Base-by-base conservation (phyloP, 257 asterid genomes). In the Paraleonurus japonicus region DNA sequence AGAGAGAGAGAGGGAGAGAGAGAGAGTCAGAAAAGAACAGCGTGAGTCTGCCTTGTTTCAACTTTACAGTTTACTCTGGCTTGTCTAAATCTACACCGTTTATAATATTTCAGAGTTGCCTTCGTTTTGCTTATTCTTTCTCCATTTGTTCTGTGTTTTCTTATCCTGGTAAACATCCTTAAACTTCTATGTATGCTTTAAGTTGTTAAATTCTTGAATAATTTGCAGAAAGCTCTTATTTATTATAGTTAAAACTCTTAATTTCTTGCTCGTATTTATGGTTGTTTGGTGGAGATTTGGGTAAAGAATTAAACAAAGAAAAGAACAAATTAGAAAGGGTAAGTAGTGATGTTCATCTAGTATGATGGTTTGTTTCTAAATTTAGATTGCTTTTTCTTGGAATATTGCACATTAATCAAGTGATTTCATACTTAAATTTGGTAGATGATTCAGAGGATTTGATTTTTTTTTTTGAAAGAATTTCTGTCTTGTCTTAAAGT, bases 141-240 rank as follows among this genome's bases (percentile, higher is more conserved):
- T 76, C 43, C 70, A 23, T 59, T 67, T 48, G 3, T 55, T 47
- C 39, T 27, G 39, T 55, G 41, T 53, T 57, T 58, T 28, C 20
- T 28, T 7, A 58, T 43, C n/a, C 54, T 39, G 16, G 11, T 61
- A 33, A n/a, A 32, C 6, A 61, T 33, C 41, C 11, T 2, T 7
- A 10, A 41, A 1, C 77, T 51, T 35, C 7, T n/a, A 23, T 24
- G 26, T 58, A 30, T 75, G 12, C 32, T 50, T 48, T 50, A 27
- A 20, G 24, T 43, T 3, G 41, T 32, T 60, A 0, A 17, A 54
- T 37, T 54, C 45, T 35, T 68, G 4, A 68, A 17, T 16, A 24
- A 30, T 53, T 69, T 17, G 39, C 24, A 17, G 10, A 8, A 33
- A 55, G 0, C 30, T 6, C n/a, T 22, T 30, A 0, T 11, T 11